Evolutionary conservation across 164 flowering plant species (phyloP).

Genomic region (Vitis labrusca): DNA sequence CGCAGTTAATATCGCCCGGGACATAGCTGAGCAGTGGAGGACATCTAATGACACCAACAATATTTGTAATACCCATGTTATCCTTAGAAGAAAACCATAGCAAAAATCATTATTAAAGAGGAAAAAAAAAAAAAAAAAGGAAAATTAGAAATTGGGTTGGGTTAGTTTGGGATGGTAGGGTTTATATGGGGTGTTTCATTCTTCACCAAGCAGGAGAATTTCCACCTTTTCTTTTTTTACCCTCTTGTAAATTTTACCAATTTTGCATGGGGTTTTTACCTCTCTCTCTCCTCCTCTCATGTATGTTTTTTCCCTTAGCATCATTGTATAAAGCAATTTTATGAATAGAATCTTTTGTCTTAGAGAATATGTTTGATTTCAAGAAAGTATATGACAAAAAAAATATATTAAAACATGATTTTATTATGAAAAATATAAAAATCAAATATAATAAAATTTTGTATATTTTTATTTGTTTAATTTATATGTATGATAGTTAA

Average conservation of each 20-base stretch:
- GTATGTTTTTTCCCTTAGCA: slow-evolving; percentile 11
- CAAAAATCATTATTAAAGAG: neutral
- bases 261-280: slow-evolving; percentile 26
- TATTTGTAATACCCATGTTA: slow-evolving; percentile 14
- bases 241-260: slow-evolving; percentile 33
- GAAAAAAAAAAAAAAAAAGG: neutral
- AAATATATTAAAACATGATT: no score
- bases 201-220: neutral
- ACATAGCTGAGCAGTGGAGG: slow-evolving; percentile 64
- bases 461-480: no score
- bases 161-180: neutral
- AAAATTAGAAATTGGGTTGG: neutral
- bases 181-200: neutral
- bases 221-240: neutral
- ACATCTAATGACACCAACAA: slow-evolving; percentile 15
- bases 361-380: neutral
- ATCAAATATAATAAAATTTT: no score
- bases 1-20: slow-evolving; percentile 69
- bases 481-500: no score
- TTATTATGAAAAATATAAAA: no score
- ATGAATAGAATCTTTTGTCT: slow-evolving; percentile 1
- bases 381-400: no score
- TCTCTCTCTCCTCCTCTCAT: neutral
- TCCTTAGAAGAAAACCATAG: slow-evolving; percentile 6
- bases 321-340: slow-evolving; percentile 2